Percentiles rank a stretch among this genome's conserved stretches.
Evolutionary conservation across 495 filamentous ascomycete genomes (phyloP).

Genomic region (Neurospora intermedia): DNA sequence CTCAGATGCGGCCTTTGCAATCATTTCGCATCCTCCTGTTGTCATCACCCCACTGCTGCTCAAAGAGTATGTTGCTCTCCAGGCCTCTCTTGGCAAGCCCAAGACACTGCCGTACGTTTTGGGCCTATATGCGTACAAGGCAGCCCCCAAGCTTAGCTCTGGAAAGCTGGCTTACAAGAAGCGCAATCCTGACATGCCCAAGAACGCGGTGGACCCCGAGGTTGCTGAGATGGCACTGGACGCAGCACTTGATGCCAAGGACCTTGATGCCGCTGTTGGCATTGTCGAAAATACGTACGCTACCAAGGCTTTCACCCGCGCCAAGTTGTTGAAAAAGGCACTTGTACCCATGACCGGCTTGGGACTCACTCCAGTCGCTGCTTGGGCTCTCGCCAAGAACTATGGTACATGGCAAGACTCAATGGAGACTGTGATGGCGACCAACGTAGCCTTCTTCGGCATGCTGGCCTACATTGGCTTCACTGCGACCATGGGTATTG

Average conservation of each 20-base stretch:
- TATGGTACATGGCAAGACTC: conserved; percentile 52
- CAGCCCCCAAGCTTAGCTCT: conserved; percentile 50
- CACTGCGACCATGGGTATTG: conserved; percentile 66
- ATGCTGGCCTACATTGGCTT: conserved; percentile 71
- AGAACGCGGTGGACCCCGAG: conserved; percentile 56
- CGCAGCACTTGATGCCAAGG: conserved; percentile 63
- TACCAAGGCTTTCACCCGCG: conserved; percentile 57
- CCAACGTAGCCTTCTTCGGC: conserved; percentile 68
- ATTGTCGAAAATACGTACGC: conserved; percentile 73
- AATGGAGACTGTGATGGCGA: conserved; percentile 59
- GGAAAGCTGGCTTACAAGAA: conserved; percentile 47
- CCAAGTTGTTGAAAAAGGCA: conserved; percentile 44
- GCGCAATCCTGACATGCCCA: conserved; percentile 54
- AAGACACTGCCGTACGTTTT: conserved; percentile 69
- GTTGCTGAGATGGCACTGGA: conserved; percentile 61
- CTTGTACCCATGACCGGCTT: conserved; percentile 30
- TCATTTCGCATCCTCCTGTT: conserved; percentile 64
- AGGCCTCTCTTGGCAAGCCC: conserved; percentile 57
- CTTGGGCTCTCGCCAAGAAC: conserved; percentile 54
- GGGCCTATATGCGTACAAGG: conserved; percentile 75
- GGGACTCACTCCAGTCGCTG: conserved; percentile 52
- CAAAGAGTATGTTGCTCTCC: conserved; percentile 56
- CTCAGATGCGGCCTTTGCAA: conserved; percentile 45
- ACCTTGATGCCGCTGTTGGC: conserved; percentile 63
- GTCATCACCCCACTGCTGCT: conserved; percentile 71